Percentiles rank a stretch among this genome's conserved stretches.
Conservation (phyloP, 164 flowering plant genomes). For the Dillenia turbinata region DNA sequence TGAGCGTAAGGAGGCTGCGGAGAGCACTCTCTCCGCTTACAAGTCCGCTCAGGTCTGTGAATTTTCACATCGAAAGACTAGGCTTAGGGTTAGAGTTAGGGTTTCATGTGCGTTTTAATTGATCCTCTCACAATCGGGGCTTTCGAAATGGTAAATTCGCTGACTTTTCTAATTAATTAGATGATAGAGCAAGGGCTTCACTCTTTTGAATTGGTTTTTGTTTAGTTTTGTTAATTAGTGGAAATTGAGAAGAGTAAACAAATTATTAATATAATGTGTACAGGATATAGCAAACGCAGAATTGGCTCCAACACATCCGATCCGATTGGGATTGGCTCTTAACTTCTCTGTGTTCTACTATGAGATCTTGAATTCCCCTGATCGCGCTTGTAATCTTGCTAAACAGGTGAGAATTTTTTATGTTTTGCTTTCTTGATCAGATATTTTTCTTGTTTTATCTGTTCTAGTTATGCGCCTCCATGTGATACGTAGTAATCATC, state of each 20-base stretch:
- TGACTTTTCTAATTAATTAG: background rate
- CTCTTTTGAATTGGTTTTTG: background rate
- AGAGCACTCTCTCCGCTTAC: conserved; percentile 27
- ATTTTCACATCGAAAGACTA: too few species aligned
- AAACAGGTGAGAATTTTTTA: conserved; percentile 15
- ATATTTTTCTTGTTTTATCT: too few species aligned
- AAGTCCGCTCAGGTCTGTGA: conserved; percentile 25
- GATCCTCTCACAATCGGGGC: background rate
- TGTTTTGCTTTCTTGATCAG: background rate
- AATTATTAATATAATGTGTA: background rate
- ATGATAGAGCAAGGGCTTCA: background rate
- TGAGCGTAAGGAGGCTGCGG: conserved; percentile 29
- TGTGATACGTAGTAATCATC: too few species aligned
- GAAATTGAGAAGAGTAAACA: too few species aligned
- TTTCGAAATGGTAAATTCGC: background rate
- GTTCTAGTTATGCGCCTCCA: too few species aligned
- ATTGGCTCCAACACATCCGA: conserved; percentile 26
- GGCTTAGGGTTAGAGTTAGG: conserved; percentile 1
- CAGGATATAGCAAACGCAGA: conserved; percentile 25
- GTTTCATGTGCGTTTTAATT: background rate
- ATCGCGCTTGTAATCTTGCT: conserved; percentile 25
- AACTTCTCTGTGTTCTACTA: conserved; percentile 27
- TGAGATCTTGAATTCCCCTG: conserved; percentile 27
- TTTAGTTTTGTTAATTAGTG: background rate
- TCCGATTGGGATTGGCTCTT: conserved; percentile 25